Evolutionary conservation across 208 protist genomes (phyloP).

Genomic region (Crithidia expoeki): DNA sequence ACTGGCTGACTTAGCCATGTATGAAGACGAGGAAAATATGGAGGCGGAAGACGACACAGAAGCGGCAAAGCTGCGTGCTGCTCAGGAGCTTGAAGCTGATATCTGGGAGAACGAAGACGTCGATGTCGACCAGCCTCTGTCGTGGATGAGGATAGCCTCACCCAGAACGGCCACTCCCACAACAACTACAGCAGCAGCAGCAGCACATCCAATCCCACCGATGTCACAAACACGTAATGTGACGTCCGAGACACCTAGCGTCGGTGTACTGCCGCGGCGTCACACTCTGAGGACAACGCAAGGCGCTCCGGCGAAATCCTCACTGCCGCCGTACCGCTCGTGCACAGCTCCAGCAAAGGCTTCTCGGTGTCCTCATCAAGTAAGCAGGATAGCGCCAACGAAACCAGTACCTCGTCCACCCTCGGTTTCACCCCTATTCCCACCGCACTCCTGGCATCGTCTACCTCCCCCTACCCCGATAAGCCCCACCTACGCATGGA

Average conservation of each 20-base stretch:
- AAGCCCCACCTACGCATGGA: not conserved
- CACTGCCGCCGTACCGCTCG: not conserved
- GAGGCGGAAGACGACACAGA: not conserved
- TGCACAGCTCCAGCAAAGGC: not conserved
- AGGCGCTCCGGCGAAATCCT: not conserved
- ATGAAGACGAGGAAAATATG: conserved; percentile 24
- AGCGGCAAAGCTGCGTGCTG: not conserved
- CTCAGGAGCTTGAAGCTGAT: not conserved
- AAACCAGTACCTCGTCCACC: not conserved
- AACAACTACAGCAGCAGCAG: not conserved
- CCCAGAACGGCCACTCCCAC: not conserved
- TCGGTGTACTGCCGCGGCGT: not conserved
- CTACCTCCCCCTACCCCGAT: not conserved
- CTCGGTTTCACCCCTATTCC: not conserved
- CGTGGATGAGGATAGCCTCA: not conserved
- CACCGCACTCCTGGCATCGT: not conserved
- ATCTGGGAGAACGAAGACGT: not conserved
- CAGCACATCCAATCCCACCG: not conserved
- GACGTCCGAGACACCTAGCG: no score
- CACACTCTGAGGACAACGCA: not conserved
- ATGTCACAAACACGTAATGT: no score
- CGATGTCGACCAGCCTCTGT: not conserved
- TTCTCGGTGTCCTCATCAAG: not conserved
- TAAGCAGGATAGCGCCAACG: not conserved
- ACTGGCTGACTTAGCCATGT: conserved; percentile 17